These are phyloP conservation scores for Cryptococcus sp. DNA, from an alignment of 1,284 basidiomycete genomes.

Conservation along the genomic window DNA sequence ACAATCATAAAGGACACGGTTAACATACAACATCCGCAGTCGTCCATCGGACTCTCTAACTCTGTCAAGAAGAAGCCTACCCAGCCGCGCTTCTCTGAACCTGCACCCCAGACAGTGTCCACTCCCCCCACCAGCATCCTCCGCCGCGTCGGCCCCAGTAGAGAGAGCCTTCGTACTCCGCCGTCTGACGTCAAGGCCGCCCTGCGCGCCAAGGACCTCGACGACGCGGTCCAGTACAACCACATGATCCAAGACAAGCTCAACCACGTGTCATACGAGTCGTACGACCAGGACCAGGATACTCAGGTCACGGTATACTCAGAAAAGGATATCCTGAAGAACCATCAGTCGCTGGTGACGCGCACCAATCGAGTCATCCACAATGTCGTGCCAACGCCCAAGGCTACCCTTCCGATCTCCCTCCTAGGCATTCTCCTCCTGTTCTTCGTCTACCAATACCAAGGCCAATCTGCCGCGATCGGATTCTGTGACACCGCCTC, in stretches of 20 bases:
- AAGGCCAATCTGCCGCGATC: slow-evolving; percentile 62
- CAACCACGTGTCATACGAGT: slow-evolving; percentile 19
- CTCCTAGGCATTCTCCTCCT: slow-evolving; percentile 52
- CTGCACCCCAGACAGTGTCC: slow-evolving; percentile 14
- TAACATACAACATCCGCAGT: slow-evolving; percentile 20
- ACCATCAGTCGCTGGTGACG: slow-evolving; percentile 12
- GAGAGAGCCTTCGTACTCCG: slow-evolving; percentile 35
- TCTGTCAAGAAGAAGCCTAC: slow-evolving; percentile 11
- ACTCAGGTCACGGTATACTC: slow-evolving; percentile 8
- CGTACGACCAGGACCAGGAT: slow-evolving; percentile 8
- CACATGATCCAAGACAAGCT: slow-evolving; percentile 31
- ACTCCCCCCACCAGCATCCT: slow-evolving; percentile 26
- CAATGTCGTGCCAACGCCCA: slow-evolving; percentile 16
- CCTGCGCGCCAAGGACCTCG: slow-evolving; percentile 14
- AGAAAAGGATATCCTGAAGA: slow-evolving; percentile 1
- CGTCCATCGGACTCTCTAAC: slow-evolving; percentile 22
- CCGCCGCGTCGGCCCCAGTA: slow-evolving; percentile 33
- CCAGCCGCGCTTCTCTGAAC: slow-evolving; percentile 29
- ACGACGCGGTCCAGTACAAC: slow-evolving; percentile 34
- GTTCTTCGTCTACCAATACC: slow-evolving; percentile 50
- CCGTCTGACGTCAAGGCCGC: slow-evolving; percentile 30
- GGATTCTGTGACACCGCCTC: slow-evolving; percentile 76
- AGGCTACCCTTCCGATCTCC: slow-evolving; percentile 50
- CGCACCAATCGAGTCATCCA: slow-evolving; percentile 10
- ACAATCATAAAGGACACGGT: not conserved